Evolutionary conservation across 2,329 filamentous ascomycete genomes (phyloP).

Genomic region (Diplodia scrobiculata): DNA sequence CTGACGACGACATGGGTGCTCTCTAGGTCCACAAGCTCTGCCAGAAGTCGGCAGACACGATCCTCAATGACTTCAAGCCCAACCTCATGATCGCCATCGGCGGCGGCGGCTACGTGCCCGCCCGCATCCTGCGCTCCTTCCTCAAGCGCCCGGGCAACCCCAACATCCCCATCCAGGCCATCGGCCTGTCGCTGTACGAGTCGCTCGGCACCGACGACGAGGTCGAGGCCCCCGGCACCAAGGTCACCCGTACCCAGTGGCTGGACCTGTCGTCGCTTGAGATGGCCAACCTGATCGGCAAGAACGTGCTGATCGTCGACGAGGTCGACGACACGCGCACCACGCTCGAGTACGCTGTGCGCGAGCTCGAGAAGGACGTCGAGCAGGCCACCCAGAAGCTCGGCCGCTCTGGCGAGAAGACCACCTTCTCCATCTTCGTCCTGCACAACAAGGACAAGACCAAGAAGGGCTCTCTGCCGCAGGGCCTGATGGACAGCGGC

Average conservation of each 20-base stretch:
- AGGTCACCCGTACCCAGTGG: constrained; percentile 98
- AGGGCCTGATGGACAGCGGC: constrained; percentile 70
- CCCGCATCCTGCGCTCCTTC: constrained; percentile 95
- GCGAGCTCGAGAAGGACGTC: constrained; percentile 93
- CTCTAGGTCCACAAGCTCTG: constrained; percentile 95
- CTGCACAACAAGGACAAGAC: constrained; percentile 97
- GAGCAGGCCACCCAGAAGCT: constrained; percentile 74
- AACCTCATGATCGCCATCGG: constrained; percentile 99
- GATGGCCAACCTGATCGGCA: constrained; percentile 86
- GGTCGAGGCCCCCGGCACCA: constrained; percentile 81
- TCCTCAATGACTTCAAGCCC: constrained; percentile 83
- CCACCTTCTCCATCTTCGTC: constrained; percentile 92
- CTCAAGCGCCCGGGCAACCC: constrained; percentile 82
- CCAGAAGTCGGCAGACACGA: constrained; percentile 76
- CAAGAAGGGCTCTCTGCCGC: constrained; percentile 86
- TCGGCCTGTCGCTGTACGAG: constrained; percentile 96
- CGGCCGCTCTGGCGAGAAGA: constrained; percentile 69
- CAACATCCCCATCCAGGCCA: constrained; percentile 99
- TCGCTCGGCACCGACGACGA: constrained; percentile 64
- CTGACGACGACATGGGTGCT: not conserved
- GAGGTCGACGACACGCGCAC: constrained; percentile 96
- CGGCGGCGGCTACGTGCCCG: constrained; percentile 94
- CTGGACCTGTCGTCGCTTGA: constrained; percentile 83
- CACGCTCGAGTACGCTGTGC: constrained; percentile 89
- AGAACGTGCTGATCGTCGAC: constrained; percentile 88